These are phyloP conservation scores for Rhodotorula diobovata DNA, from an alignment of 768 basidiomycete genomes.

Conservation along the genomic window DNA sequence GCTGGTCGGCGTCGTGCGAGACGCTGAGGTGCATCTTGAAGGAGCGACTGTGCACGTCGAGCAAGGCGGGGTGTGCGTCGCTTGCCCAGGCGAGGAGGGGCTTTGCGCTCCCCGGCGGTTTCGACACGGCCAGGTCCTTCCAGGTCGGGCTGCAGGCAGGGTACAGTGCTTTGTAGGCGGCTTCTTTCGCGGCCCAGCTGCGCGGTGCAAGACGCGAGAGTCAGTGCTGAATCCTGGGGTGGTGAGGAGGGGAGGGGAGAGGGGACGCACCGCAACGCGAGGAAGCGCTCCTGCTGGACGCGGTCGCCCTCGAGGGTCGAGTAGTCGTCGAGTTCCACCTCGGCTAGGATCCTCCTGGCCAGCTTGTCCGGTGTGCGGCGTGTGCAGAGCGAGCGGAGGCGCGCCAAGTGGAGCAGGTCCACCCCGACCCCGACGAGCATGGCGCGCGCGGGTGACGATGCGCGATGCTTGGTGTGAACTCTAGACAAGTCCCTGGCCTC, in stretches of 20 bases:
- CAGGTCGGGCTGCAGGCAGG: constrained; percentile 61
- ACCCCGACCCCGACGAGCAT: constrained; percentile 67
- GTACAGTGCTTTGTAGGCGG: constrained; percentile 77
- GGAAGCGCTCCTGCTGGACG: constrained; percentile 52
- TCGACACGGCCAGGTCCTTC: constrained; percentile 64
- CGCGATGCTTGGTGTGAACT: background rate
- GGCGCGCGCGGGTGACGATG: too few species aligned
- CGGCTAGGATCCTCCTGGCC: constrained; percentile 63
- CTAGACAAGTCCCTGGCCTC: too few species aligned
- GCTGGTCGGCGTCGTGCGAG: constrained; percentile 77
- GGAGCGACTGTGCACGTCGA: constrained; percentile 49
- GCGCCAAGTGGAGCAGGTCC: constrained; percentile 66
- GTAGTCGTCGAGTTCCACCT: constrained; percentile 51
- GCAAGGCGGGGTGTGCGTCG: constrained; percentile 38
- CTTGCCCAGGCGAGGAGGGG: constrained; percentile 10
- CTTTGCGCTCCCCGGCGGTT: constrained; percentile 32
- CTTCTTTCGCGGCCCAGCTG: constrained; percentile 82
- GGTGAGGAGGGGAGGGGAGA: constrained; percentile 4
- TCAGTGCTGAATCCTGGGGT: constrained; percentile 11
- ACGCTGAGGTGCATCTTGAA: constrained; percentile 61
- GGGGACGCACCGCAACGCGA: constrained; percentile 65
- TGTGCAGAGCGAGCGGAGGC: constrained; percentile 57
- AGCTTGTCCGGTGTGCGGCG: constrained; percentile 55
- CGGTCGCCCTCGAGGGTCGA: constrained; percentile 44
- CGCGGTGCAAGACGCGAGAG: background rate